Conservation (phyloP, 106 monocot genomes). For the Allium fistulosum region DNA sequence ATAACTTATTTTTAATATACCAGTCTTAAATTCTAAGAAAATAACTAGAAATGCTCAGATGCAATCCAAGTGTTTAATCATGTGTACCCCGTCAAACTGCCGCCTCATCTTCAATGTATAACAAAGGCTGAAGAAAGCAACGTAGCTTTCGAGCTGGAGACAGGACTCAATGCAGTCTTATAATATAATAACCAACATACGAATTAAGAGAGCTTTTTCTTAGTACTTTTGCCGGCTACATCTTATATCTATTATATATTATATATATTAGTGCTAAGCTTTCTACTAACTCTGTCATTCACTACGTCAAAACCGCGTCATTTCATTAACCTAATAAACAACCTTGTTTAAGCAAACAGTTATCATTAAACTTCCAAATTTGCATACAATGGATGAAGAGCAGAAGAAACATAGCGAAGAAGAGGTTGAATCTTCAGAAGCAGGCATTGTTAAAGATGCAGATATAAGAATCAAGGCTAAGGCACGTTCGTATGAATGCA, state of each 20-base stretch:
- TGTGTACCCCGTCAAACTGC: too few relatives aligned
- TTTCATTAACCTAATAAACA: not conserved
- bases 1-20: too few relatives aligned
- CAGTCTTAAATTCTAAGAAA: not conserved
- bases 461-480: not conserved
- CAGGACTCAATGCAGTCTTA: not conserved
- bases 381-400: not conserved
- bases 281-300: not conserved
- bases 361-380: not conserved
- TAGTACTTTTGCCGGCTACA: not conserved
- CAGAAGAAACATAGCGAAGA: not conserved
- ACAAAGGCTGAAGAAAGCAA: not conserved
- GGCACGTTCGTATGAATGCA: conserved; percentile 35
- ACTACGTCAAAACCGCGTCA: conserved; percentile 1
- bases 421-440: not conserved
- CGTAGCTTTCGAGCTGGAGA: conserved; percentile 1
- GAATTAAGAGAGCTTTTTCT: not conserved
- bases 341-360: not conserved
- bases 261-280: not conserved
- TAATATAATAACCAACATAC: not conserved
- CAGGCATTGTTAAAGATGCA: not conserved
- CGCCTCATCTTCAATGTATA: too few relatives aligned
- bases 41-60: not conserved
- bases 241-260: not conserved
- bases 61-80: conserved; percentile 1